These are phyloP conservation scores for Saxophila tyrrhenica DNA, from an alignment of 495 filamentous ascomycete species.

Conservation along the genomic window DNA sequence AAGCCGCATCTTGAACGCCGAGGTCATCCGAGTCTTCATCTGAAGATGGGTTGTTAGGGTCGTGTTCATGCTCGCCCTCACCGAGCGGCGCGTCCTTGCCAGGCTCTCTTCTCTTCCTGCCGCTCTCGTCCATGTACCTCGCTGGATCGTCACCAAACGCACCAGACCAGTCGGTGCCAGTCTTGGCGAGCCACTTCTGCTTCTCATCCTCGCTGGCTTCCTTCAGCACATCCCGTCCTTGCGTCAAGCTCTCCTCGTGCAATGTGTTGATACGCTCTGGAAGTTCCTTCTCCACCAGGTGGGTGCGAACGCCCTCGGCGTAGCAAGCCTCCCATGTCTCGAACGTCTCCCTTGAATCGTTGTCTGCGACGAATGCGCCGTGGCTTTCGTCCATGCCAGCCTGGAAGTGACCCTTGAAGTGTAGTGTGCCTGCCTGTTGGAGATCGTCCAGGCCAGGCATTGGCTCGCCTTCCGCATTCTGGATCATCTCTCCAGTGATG, in stretches of 20 bases:
- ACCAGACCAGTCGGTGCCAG: slow-evolving; percentile 81
- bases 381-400: slow-evolving; percentile 87
- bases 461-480: slow-evolving; percentile 29
- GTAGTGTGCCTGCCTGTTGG: slow-evolving; percentile 65
- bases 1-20: slow-evolving; percentile 35
- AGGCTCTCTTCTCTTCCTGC: slow-evolving; percentile 43
- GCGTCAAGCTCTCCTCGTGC: slow-evolving; percentile 66
- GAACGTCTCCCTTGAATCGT: slow-evolving; percentile 80
- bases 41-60: slow-evolving; percentile 24
- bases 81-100: slow-evolving; percentile 44
- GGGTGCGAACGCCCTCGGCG: slow-evolving; percentile 66
- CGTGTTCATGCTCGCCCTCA: slow-evolving; percentile 31
- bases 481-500: slow-evolving; percentile 54
- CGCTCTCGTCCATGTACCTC: slow-evolving; percentile 39
- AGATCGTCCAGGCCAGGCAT: slow-evolving; percentile 56
- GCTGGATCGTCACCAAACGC: slow-evolving; percentile 62
- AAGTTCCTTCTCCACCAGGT: slow-evolving; percentile 54
- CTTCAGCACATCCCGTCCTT: slow-evolving; percentile 69
- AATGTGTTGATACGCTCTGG: slow-evolving; percentile 54
- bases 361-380: slow-evolving; percentile 69
- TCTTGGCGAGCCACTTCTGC: slow-evolving; percentile 63
- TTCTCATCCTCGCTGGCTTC: slow-evolving; percentile 57
- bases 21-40: slow-evolving; percentile 37
- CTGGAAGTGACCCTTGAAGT: slow-evolving; percentile 71
- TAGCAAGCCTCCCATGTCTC: slow-evolving; percentile 89